Evolutionary conservation across 208 protist genomes (phyloP).

Genomic region (Crithidia fasciculata): DNA sequence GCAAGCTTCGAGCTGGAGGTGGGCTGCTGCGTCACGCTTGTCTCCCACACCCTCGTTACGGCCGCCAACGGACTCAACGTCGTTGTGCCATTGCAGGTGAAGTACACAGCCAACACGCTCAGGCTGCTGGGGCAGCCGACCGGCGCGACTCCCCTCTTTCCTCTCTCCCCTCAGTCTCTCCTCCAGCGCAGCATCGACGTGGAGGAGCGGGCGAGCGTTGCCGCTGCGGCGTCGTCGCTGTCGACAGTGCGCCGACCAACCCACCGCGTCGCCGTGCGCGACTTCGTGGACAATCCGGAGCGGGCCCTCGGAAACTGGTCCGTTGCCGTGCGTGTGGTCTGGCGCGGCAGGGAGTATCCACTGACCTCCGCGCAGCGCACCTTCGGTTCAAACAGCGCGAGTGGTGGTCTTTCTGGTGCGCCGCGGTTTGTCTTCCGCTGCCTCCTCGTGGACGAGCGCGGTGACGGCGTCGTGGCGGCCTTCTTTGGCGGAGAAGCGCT

Average conservation of each 20-base stretch:
- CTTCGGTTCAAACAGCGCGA: constrained; percentile 6
- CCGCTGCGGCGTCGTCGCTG: background rate
- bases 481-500: constrained; percentile 25
- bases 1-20: constrained; percentile 71
- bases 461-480: constrained; percentile 51
- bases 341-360: constrained; percentile 46
- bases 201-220: background rate
- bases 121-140: constrained; percentile 67
- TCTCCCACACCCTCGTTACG: constrained; percentile 50
- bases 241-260: background rate
- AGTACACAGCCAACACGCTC: constrained; percentile 43
- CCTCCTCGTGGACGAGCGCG: constrained; percentile 58
- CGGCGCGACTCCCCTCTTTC: constrained; percentile 39
- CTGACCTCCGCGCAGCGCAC: constrained; percentile 4
- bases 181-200: constrained; percentile 15
- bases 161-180: constrained; percentile 52
- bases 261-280: constrained; percentile 36
- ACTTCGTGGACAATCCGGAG: constrained; percentile 45
- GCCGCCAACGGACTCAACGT: constrained; percentile 78
- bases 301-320: constrained; percentile 47
- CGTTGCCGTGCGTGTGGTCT: constrained; percentile 59
- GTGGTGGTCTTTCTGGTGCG: background rate
- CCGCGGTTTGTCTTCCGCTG: constrained; percentile 43
- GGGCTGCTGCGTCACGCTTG: constrained; percentile 67
- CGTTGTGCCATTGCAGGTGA: constrained; percentile 50